Conservation (phyloP, 2,329 filamentous ascomycete genomes). For the Fusarium azukiicola region DNA sequence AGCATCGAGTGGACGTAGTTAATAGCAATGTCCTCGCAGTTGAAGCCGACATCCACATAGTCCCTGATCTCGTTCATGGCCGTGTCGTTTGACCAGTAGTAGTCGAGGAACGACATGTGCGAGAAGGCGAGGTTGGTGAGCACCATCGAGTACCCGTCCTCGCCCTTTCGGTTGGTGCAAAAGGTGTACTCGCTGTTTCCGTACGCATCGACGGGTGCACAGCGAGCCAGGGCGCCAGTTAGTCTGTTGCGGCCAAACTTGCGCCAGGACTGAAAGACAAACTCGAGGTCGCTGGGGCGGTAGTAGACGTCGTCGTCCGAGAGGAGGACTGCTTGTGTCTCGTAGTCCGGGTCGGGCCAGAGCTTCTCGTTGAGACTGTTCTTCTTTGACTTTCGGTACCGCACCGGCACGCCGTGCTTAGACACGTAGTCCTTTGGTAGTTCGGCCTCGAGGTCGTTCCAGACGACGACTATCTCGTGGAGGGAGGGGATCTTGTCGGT, state of each 20-base stretch:
- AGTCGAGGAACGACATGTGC: conserved; percentile 63
- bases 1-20: conserved; percentile 62
- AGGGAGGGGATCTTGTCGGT: conserved; percentile 60
- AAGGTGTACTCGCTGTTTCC: conserved; percentile 59
- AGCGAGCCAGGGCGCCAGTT: conserved; percentile 63
- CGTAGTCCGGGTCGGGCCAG: conserved; percentile 60
- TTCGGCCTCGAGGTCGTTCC: conserved; percentile 60
- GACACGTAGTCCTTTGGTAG: conserved; percentile 57
- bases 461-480: conserved; percentile 62
- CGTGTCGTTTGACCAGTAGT: conserved; percentile 62
- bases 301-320: conserved; percentile 66
- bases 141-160: conserved; percentile 61
- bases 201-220: conserved; percentile 51
- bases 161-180: conserved; percentile 52
- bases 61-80: conserved; percentile 57
- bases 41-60: conserved; percentile 63
- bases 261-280: conserved; percentile 66
- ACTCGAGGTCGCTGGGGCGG: conserved; percentile 62
- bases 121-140: conserved; percentile 64
- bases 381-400: conserved; percentile 57
- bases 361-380: conserved; percentile 65
- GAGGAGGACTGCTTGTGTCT: conserved; percentile 64
- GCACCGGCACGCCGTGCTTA: conserved; percentile 57
- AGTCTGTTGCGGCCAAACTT: conserved; percentile 61
- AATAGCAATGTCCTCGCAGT: conserved; percentile 66